Evolutionary conservation across 768 basidiomycete genomes (phyloP), one percentile per base, ranked within the genome.

Genomic region (Tylopilus vinaceipallidus): DNA sequence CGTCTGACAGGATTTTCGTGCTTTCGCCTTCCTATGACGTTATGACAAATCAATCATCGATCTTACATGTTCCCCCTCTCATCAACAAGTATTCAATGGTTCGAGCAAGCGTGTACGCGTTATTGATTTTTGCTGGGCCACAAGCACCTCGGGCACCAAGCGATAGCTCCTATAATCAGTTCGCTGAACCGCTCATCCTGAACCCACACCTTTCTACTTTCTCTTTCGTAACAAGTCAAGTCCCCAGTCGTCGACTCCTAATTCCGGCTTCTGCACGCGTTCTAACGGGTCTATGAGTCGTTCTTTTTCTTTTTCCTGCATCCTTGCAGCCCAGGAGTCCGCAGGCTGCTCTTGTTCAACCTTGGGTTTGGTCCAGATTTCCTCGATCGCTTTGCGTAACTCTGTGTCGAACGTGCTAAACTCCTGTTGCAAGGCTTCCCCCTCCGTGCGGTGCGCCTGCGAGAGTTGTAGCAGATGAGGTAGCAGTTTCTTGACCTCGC

Each of bases 401-500:
- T 86, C 84, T 26, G 52, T 55, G 52, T 84, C 78, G 51, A 95
- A 86, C 0, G 68, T 65, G 3, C 57, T 52, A 1, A 91, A 67
- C 37, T 83, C 79, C 5, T 69, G 59, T 64, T 95, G 91, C 49
- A 97, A 69, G 2, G 68, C 71, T 32, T 63, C 55, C 0, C 86
- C 93, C 52, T 89, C 86, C n/a, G 71, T 67, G 2, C 80, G 75
- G 61, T 95, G 91, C 33, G 79, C 80, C 5, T 74, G 52, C 0
- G 85, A 82, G 49, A 90, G 80, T 50, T 86, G 80, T 42, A 87
- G 68, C 20, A 97, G 72, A 63, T 93, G 88, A 4, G 91, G 90
- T 10, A 95, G 70, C 20, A 98, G 68, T 38, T 74, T 74, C 17
- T 73, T 71, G 2, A 78, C 77, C 58, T 95, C 93, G 42, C 71